Percentiles rank a stretch among this genome's conserved stretches.
Conservation (phyloP, 257 asterid species). For the Capsicum pubescens region DNA sequence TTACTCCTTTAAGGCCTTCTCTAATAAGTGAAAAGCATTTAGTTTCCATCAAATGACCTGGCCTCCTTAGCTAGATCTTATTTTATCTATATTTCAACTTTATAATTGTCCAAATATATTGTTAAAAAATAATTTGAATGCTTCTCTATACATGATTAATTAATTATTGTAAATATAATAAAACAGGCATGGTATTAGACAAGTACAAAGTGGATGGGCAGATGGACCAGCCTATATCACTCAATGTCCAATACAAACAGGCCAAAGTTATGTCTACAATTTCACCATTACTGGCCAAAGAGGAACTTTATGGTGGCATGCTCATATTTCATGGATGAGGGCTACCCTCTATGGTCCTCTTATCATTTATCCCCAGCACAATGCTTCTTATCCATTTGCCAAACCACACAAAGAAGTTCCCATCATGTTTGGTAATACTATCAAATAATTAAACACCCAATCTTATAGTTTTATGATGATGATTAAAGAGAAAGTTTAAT, state of each 20-base stretch:
- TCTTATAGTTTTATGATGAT: not conserved
- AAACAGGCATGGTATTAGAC: constrained; percentile 74
- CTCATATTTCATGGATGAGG: constrained; percentile 73
- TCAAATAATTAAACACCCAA: not conserved
- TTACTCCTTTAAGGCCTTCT: no score
- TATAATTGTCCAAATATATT: not conserved
- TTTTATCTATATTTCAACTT: no score
- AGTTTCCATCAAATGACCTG: no score
- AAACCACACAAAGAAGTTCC: constrained; percentile 65
- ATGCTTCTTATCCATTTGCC: constrained; percentile 60
- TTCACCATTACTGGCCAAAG: constrained; percentile 69
- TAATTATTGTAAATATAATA: not conserved
- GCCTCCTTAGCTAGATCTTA: not conserved
- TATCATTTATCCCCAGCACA: constrained; percentile 51
- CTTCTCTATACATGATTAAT: not conserved
- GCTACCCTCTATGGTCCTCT: constrained; percentile 66
- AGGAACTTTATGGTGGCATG: constrained; percentile 76
- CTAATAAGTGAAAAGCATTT: no score
- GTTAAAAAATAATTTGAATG: not conserved
- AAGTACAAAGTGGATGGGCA: constrained; percentile 66
- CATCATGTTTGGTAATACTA: constrained; percentile 56
- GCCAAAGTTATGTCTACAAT: constrained; percentile 63
- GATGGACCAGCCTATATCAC: constrained; percentile 74
- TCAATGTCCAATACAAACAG: constrained; percentile 69
- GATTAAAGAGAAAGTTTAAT: not conserved